phyloP scores from a whole-genome alignment of 1,139 yeast species.

The Hemisphaericaspora lyxosophila region DNA sequence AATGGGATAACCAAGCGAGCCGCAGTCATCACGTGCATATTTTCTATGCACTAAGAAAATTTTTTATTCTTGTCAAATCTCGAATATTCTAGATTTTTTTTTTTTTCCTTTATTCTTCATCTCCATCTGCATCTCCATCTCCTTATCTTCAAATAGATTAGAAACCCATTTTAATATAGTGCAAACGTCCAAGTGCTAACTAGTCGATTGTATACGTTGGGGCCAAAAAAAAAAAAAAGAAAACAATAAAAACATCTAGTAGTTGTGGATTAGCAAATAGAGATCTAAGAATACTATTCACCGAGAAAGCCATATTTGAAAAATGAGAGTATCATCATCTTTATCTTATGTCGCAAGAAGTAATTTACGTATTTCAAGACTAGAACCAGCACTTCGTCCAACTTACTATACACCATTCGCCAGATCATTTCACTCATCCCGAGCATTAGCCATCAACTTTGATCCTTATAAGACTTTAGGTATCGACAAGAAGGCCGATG shows the following conservation, averaged over 20 bases:
- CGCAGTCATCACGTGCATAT: constrained; percentile 1
- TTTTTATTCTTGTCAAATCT: constrained; percentile 1
- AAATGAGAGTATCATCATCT: constrained; percentile 2
- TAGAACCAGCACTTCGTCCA: not conserved
- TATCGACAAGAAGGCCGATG: constrained; percentile 65
- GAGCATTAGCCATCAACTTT: constrained; percentile 27
- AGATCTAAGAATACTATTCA: too few species aligned
- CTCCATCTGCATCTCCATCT: not conserved
- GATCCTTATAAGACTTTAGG: constrained; percentile 90
- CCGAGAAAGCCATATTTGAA: not conserved
- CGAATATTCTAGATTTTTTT: not conserved
- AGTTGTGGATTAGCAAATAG: too few species aligned
- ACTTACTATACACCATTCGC: constrained; percentile 2
- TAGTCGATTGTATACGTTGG: too few species aligned
- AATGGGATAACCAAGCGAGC: constrained; percentile 9
- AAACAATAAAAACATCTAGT: not conserved
- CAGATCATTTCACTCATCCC: constrained; percentile 30
- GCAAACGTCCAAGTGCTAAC: not conserved
- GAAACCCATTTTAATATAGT: not conserved
- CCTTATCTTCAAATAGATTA: not conserved
- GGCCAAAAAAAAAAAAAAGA: too few species aligned
- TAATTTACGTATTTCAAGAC: not conserved
- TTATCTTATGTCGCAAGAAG: not conserved
- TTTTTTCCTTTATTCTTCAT: constrained; percentile 3
- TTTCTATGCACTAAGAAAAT: too few species aligned